Conservation (phyloP, 768 basidiomycete genomes). For the Mycena olivaceomarginata region DNA sequence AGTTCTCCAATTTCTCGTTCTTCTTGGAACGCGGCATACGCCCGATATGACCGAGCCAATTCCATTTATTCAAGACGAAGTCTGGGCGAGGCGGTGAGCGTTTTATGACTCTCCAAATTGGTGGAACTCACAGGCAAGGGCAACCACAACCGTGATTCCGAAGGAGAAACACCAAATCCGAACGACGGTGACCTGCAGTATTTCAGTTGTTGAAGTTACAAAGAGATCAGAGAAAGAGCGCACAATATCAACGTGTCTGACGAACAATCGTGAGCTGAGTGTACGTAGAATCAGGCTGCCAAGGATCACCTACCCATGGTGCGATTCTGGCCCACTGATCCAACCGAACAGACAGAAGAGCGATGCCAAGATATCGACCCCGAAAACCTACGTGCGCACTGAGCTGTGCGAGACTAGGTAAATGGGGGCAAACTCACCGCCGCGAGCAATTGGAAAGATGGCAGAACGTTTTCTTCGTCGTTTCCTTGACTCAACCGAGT, state of each 20-base stretch:
- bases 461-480: conserved; percentile 37
- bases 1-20: conserved; percentile 34
- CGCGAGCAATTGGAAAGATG: conserved; percentile 31
- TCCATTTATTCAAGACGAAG: conserved; percentile 32
- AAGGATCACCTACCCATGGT: conserved; percentile 27
- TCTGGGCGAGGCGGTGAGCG: conserved; percentile 17
- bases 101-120: not conserved
- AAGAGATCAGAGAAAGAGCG: not conserved
- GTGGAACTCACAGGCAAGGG: conserved; percentile 24
- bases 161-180: conserved; percentile 39
- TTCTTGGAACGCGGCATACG: conserved; percentile 33
- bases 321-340: conserved; percentile 30
- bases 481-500: conserved; percentile 37
- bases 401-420: not conserved
- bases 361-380: conserved; percentile 35
- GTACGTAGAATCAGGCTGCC: not conserved
- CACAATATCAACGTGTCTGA: conserved; percentile 36
- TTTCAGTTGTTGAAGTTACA: not conserved
- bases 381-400: conserved; percentile 17
- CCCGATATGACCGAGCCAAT: conserved; percentile 29
- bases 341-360: conserved; percentile 36
- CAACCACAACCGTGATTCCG: conserved; percentile 35
- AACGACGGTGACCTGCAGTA: conserved; percentile 29
- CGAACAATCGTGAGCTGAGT: not conserved
- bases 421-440: conserved; percentile 13